These are phyloP conservation scores for Beauveria bassiana DNA, from an alignment of 2,329 filamentous ascomycete genomes.

Conservation along the genomic window DNA sequence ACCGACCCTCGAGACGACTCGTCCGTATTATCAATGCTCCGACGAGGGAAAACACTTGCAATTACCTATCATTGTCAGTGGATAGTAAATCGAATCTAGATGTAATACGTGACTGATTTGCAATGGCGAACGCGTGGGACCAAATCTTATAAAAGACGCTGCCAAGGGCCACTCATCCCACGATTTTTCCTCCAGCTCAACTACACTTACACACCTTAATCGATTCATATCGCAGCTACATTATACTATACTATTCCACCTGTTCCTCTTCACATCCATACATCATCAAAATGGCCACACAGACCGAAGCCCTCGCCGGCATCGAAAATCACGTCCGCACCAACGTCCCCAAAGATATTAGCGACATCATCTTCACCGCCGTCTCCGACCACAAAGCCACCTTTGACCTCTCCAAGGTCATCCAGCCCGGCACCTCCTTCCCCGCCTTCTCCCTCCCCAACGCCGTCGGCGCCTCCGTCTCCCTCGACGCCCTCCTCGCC, in stretches of 20 bases:
- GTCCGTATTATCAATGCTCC: no score
- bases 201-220: neutral
- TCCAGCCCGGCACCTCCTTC: conserved; percentile 26
- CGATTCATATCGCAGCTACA: neutral
- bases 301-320: conserved; percentile 3
- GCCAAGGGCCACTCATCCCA: neutral
- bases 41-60: neutral
- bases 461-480: conserved; percentile 26
- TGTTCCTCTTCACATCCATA: neutral
- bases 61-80: neutral
- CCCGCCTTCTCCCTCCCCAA: conserved; percentile 27
- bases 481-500: conserved; percentile 22
- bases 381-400: conserved; percentile 5
- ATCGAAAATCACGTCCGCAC: conserved; percentile 8
- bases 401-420: conserved; percentile 20
- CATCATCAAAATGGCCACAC: conserved; percentile 5
- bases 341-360: conserved; percentile 2
- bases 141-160: neutral
- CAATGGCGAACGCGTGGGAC: no score
- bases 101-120: no score
- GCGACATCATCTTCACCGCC: conserved; percentile 7
- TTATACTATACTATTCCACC: neutral
- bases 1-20: no score
- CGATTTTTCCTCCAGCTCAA: neutral
- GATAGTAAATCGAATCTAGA: neutral